A percentile compares a stretch with the other conserved stretches of the same genome.
Evolutionary conservation across 192 early-diverging fungal genomes (phyloP).

Genomic region (Coemansia sp.): DNA sequence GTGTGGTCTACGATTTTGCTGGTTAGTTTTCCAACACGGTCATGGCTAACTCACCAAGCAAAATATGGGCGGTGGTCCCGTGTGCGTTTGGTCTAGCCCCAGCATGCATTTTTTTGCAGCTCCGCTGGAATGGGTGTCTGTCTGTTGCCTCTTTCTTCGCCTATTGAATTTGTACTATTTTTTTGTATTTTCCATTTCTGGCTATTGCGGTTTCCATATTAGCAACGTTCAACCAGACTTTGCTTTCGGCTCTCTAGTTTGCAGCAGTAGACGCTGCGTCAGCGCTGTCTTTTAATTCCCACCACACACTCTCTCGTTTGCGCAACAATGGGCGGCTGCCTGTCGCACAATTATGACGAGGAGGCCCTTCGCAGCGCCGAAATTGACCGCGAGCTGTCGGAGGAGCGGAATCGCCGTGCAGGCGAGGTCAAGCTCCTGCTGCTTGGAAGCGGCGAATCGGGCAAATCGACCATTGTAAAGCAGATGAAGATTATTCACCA

Average conservation of each 20-base stretch:
- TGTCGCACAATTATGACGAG: slow-evolving; percentile 55
- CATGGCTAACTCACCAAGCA: no score
- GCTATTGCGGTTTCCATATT: not conserved
- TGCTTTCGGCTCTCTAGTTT: not conserved
- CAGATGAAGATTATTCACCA: slow-evolving; percentile 98
- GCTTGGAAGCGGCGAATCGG: slow-evolving; percentile 86
- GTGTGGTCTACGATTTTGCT: no score
- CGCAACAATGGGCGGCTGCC: slow-evolving; percentile 50
- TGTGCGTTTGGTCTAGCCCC: not conserved
- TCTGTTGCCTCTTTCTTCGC: not conserved
- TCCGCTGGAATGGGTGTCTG: not conserved
- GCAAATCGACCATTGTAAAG: slow-evolving; percentile 94
- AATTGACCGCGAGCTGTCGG: slow-evolving; percentile 57
- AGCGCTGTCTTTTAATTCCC: not conserved
- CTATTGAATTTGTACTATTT: not conserved
- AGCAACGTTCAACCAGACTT: not conserved
- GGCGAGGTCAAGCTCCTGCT: slow-evolving; percentile 59
- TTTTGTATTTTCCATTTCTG: not conserved
- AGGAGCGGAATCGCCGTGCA: slow-evolving; percentile 52
- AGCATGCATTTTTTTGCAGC: not conserved
- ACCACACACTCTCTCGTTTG: not conserved
- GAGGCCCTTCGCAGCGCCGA: slow-evolving; percentile 51
- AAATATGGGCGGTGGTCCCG: not conserved
- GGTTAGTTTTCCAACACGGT: no score
- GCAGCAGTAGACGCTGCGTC: not conserved